These are phyloP conservation scores for Phytophthora lateralis DNA, from an alignment of 352 stramenopile genomes.

Conservation along the genomic window DNA sequence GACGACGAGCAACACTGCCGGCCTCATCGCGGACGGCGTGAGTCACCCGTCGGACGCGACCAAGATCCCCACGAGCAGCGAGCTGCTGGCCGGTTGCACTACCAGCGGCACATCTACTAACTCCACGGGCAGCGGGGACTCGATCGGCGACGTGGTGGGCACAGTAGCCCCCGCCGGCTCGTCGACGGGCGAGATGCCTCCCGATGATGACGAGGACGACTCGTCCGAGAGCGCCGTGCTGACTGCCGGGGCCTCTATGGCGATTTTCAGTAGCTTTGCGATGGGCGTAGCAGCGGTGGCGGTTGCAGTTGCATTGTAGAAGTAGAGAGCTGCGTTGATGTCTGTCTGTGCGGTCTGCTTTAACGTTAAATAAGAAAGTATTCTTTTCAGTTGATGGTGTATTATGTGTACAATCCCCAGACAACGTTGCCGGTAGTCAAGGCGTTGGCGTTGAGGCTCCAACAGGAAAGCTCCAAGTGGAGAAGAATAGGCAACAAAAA, in stretches of 20 bases:
- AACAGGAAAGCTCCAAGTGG: conserved; percentile 7
- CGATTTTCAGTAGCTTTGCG: conserved; percentile 8
- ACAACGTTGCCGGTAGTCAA: neutral
- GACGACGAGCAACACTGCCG: conserved; percentile 47
- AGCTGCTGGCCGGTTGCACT: conserved; percentile 56
- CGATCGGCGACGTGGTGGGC: conserved; percentile 38
- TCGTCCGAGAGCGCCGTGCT: conserved; percentile 52
- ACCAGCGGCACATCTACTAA: conserved; percentile 29
- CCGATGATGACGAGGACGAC: conserved; percentile 70
- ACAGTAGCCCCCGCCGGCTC: conserved; percentile 35
- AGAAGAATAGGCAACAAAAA: conserved; percentile 25
- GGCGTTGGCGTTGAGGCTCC: neutral
- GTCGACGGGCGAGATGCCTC: conserved; percentile 25
- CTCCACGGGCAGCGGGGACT: conserved; percentile 32
- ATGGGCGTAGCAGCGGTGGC: conserved; percentile 18
- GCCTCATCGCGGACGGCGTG: conserved; percentile 62
- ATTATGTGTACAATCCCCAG: conserved; percentile 32
- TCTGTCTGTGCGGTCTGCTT: neutral
- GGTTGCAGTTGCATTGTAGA: conserved; percentile 26
- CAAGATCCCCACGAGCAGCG: conserved; percentile 54
- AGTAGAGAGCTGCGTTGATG: conserved; percentile 13
- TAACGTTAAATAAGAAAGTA: conserved; percentile 31
- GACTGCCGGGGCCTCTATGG: conserved; percentile 16
- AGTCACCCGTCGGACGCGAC: conserved; percentile 63
- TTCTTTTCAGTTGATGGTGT: conserved; percentile 12